phyloP scores from a whole-genome alignment of 192 early-diverging fungal species.

The Entomortierella chlamydospora region DNA sequence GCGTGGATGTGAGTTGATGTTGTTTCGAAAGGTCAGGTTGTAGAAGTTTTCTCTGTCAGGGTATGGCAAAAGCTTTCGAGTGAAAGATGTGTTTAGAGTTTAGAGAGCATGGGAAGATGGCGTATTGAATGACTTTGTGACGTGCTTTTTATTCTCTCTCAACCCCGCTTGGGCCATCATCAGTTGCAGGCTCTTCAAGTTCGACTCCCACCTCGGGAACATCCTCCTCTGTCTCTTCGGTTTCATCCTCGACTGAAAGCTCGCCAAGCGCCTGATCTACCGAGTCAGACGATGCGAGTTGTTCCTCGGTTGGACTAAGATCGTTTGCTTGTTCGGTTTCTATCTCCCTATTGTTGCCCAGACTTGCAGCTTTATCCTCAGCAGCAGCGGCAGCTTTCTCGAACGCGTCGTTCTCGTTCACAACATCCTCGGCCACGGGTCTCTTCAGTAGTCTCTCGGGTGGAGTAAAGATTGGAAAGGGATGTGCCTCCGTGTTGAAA shows the following conservation, averaged over 20 bases:
- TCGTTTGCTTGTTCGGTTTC: not conserved
- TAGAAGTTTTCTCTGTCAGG: no score
- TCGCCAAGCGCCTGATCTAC: conserved; percentile 15
- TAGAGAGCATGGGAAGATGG: no score
- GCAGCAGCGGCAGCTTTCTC: not conserved
- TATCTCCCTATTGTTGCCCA: not conserved
- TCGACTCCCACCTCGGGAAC: conserved; percentile 27
- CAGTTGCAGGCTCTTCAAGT: no score
- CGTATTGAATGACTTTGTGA: no score
- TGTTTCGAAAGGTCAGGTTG: no score
- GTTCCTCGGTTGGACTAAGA: conserved; percentile 1
- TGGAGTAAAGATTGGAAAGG: conserved; percentile 76
- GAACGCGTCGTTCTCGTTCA: not conserved
- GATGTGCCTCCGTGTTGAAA: conserved; percentile 97
- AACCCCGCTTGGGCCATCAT: no score
- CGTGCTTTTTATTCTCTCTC: no score
- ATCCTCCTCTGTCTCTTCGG: conserved; percentile 4
- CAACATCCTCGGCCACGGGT: not conserved
- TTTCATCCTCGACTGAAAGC: conserved; percentile 9
- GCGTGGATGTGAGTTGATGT: no score
- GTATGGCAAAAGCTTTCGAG: no score
- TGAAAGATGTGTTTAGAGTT: no score
- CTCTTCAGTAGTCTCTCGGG: conserved; percentile 8
- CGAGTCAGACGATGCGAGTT: conserved; percentile 3
- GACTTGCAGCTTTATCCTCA: not conserved